Conservation (phyloP, 139 green algal genomes). For the Coelastrella sp. region DNA sequence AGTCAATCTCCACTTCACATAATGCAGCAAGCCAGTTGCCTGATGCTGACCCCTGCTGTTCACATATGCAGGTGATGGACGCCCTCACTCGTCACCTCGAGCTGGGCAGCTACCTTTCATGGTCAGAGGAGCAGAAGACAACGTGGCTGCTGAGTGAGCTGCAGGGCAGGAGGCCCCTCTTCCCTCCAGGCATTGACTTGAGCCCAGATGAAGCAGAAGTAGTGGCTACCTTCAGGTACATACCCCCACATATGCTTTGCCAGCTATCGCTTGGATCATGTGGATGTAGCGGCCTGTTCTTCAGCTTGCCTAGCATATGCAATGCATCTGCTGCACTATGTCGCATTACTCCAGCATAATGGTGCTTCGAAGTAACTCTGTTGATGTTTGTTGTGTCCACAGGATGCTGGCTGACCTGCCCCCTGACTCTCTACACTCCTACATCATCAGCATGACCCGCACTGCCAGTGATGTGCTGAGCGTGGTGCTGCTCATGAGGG, state of each 20-base stretch:
- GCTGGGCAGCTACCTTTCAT: conserved; percentile 87
- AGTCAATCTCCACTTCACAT: no score
- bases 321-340: no score
- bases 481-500: conserved; percentile 94
- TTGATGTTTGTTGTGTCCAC: no score
- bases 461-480: conserved; percentile 91
- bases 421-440: conserved; percentile 84
- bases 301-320: no score
- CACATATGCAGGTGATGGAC: conserved; percentile 58
- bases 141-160: conserved; percentile 70
- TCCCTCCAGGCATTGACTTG: conserved; percentile 81
- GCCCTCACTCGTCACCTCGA: conserved; percentile 91
- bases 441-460: conserved; percentile 96
- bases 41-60: no score
- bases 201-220: conserved; percentile 83
- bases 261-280: neutral
- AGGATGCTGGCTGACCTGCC: conserved; percentile 61
- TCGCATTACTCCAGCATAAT: no score
- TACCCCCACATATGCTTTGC: neutral
- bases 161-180: conserved; percentile 84
- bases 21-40: no score
- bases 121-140: conserved; percentile 81
- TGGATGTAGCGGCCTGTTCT: no score
- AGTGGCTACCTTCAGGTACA: conserved; percentile 80
- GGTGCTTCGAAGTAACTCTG: no score